phyloP scores from a whole-genome alignment of 2,329 filamentous ascomycete species.

The Botrytis medusae region DNA sequence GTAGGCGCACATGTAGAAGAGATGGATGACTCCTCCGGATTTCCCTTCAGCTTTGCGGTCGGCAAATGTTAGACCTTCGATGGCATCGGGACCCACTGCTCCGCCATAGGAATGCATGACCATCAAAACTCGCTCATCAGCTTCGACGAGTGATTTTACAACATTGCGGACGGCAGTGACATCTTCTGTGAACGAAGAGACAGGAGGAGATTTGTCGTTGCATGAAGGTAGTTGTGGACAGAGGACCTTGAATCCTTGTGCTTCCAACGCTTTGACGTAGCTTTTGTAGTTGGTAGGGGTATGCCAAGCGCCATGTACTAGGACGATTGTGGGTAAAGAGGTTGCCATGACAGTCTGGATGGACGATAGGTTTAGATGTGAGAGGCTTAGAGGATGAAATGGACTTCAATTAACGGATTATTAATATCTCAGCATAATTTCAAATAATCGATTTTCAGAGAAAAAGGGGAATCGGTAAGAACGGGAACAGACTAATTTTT shows the following conservation, averaged over 20 bases:
- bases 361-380: neutral
- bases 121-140: neutral
- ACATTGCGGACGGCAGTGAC: neutral
- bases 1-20: neutral
- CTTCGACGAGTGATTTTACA: neutral
- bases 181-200: neutral
- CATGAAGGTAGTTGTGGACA: neutral
- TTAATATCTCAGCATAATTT: neutral
- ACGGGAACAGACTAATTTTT: neutral
- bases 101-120: neutral
- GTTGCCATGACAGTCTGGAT: neutral
- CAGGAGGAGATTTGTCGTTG: neutral
- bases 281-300: neutral
- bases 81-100: neutral
- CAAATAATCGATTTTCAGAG: neutral
- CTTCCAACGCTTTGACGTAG: neutral
- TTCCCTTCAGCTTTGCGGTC: neutral
- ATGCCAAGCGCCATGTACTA: neutral
- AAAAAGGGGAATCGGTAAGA: too few relatives aligned
- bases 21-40: neutral
- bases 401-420: neutral
- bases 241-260: neutral
- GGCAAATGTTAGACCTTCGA: neutral
- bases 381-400: neutral
- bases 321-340: neutral